Conservation (phyloP, 345 rosid species). For the Hirschfeldia incana region DNA sequence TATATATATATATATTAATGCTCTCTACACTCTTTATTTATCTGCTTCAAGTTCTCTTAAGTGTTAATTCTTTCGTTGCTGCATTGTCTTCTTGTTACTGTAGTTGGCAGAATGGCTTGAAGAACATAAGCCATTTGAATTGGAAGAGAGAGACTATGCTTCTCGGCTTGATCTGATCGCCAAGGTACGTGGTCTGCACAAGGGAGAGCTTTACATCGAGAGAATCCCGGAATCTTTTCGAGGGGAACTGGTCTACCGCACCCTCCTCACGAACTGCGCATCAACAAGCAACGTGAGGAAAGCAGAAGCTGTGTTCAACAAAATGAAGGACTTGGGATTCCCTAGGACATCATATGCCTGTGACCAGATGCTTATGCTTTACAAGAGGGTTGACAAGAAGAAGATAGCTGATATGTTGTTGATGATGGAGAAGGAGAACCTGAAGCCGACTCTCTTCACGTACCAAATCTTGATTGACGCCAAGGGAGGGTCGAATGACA, state of each 20-base stretch:
- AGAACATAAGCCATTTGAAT: constrained; percentile 49
- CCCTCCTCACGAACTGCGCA: constrained; percentile 66
- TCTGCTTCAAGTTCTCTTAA: constrained; percentile 6
- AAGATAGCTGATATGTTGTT: constrained; percentile 77
- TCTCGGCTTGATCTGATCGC: constrained; percentile 78
- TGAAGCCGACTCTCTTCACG: constrained; percentile 65
- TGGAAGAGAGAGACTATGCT: constrained; percentile 72
- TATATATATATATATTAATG: too few species aligned
- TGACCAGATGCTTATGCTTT: constrained; percentile 83
- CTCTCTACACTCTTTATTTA: background rate
- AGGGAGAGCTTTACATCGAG: constrained; percentile 60
- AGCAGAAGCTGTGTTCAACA: constrained; percentile 80
- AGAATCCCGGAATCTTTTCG: constrained; percentile 65
- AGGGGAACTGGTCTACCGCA: constrained; percentile 71
- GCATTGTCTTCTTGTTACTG: constrained; percentile 19
- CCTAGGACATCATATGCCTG: constrained; percentile 72
- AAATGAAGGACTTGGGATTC: constrained; percentile 77
- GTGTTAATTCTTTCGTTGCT: background rate
- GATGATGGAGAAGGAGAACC: constrained; percentile 87
- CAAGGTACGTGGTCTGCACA: constrained; percentile 60
- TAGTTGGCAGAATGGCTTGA: constrained; percentile 93
- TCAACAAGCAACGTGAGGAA: constrained; percentile 47
- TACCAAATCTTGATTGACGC: constrained; percentile 69
- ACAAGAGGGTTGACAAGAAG: constrained; percentile 77
- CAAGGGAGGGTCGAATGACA: constrained; percentile 69